Evolutionary conservation across 192 early-diverging fungal genomes (phyloP).

Genomic region (Dissophora ornata): DNA sequence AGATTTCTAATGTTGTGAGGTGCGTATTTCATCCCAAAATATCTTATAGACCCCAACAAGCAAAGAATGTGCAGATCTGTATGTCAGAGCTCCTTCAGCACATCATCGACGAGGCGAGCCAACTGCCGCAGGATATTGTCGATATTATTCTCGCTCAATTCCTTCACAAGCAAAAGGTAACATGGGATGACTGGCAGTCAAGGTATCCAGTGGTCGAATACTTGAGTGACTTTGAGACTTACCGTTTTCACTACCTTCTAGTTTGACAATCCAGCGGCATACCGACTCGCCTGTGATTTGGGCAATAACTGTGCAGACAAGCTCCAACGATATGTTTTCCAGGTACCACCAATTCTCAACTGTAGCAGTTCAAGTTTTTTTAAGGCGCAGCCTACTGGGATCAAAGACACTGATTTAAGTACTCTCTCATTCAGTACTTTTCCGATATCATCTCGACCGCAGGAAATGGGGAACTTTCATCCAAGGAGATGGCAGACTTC

Average conservation of each 20-base stretch:
- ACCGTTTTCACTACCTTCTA: neutral
- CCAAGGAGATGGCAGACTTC: slow-evolving; percentile 66
- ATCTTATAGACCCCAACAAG: slow-evolving; percentile 65
- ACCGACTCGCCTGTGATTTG: slow-evolving; percentile 85
- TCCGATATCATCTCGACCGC: slow-evolving; percentile 79
- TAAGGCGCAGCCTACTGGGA: too few relatives aligned
- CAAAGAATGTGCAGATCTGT: slow-evolving; percentile 81
- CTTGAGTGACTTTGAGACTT: neutral
- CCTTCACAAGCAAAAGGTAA: slow-evolving; percentile 70
- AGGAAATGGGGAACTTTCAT: slow-evolving; percentile 54
- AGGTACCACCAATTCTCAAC: slow-evolving; percentile 55
- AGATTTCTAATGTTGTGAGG: neutral
- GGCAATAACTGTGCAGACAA: slow-evolving; percentile 78
- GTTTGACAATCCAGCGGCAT: slow-evolving; percentile 73
- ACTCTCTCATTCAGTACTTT: slow-evolving; percentile 79
- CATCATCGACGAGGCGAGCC: slow-evolving; percentile 78
- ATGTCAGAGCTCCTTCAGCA: slow-evolving; percentile 87
- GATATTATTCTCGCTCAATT: slow-evolving; percentile 88
- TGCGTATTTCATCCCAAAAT: too few relatives aligned
- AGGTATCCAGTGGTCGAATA: too few relatives aligned
- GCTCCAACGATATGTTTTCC: slow-evolving; percentile 92
- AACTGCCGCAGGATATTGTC: slow-evolving; percentile 82
- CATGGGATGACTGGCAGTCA: too few relatives aligned
- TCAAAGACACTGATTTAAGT: too few relatives aligned
- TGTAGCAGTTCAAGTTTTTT: too few relatives aligned